Conservation (phyloP, 495 filamentous ascomycete species). For the Aspergillus conjunctus region DNA sequence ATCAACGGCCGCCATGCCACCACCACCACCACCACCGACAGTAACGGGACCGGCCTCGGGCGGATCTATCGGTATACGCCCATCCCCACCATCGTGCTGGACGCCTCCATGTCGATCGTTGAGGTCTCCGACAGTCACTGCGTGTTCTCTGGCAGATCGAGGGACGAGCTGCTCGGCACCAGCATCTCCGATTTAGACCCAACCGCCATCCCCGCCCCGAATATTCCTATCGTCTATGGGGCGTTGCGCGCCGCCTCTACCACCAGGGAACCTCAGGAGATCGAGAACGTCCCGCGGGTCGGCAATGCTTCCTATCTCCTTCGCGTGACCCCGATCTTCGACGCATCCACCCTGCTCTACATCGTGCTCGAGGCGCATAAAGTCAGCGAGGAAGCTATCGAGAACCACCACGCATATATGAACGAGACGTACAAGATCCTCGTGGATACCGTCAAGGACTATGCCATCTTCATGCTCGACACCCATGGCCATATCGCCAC, state of each 20-base stretch:
- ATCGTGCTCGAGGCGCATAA: constrained; percentile 50
- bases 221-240: constrained; percentile 41
- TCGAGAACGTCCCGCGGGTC: constrained; percentile 32
- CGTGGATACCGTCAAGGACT: constrained; percentile 66
- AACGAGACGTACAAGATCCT: constrained; percentile 65
- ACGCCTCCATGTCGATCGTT: constrained; percentile 46
- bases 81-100: constrained; percentile 52
- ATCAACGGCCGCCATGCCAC: too few relatives aligned
- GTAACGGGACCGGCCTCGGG: constrained; percentile 10
- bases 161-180: constrained; percentile 43
- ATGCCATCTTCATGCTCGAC: constrained; percentile 69
- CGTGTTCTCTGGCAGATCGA: constrained; percentile 34
- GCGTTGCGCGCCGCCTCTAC: constrained; percentile 50
- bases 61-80: constrained; percentile 54
- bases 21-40: too few relatives aligned
- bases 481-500: constrained; percentile 58
- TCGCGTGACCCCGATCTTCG: constrained; percentile 56
- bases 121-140: constrained; percentile 55
- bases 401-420: constrained; percentile 46
- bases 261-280: constrained; percentile 33
- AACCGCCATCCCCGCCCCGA: constrained; percentile 35
- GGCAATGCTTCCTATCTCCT: constrained; percentile 36
- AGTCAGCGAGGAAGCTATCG: constrained; percentile 27
- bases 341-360: constrained; percentile 46
- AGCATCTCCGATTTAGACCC: constrained; percentile 47